phyloP scores from a whole-genome alignment of 805 yeast genomes.

The Zygotorulaspora florentina region DNA sequence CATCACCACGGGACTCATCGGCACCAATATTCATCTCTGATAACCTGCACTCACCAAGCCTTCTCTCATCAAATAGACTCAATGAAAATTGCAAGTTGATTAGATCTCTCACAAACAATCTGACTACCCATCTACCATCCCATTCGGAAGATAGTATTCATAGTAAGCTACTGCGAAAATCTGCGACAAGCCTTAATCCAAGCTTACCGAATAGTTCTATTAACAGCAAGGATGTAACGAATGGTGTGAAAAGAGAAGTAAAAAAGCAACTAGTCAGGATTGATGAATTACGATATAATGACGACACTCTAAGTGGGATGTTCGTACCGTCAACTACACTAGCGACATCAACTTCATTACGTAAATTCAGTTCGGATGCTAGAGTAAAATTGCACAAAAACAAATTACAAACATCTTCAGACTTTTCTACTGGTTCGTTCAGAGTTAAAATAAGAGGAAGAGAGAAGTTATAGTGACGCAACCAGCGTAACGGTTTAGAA shows the following conservation, averaged over 20 bases:
- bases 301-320: background rate
- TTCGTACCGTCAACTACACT: background rate
- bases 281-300: background rate
- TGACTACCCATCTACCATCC: background rate
- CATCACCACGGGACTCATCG: slow-evolving; percentile 4
- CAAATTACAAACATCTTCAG: slow-evolving; percentile 9
- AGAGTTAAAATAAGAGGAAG: slow-evolving; percentile 20
- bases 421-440: slow-evolving; percentile 24
- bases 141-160: background rate
- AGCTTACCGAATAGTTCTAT: background rate
- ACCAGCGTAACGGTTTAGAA: background rate
- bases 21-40: background rate
- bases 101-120: background rate
- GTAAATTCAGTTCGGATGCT: slow-evolving; percentile 15
- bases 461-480: background rate
- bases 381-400: slow-evolving; percentile 12
- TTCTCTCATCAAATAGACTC: background rate
- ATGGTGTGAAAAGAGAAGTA: background rate
- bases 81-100: background rate
- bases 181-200: background rate
- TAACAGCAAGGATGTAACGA: background rate
- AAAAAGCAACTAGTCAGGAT: background rate
- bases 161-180: background rate
- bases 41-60: background rate
- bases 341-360: background rate